Base-by-base conservation (phyloP, 2,329 filamentous ascomycete species). In the Trichoderma atrobrunneum region DNA sequence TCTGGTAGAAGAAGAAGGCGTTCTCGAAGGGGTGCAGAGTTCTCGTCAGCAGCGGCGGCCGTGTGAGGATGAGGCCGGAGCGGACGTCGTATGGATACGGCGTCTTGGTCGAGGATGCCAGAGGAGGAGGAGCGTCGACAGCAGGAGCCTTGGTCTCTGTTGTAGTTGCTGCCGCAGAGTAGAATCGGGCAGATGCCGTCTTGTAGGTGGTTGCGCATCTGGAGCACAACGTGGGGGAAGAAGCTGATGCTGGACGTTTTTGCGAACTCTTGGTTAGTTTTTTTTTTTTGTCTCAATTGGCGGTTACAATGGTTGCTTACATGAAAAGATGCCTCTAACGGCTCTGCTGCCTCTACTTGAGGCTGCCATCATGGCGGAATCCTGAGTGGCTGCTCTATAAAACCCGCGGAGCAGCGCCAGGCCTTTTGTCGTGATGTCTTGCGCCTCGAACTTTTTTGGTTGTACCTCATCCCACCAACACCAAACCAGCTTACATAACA, bases 1-100 rank as follows among this genome's bases (percentile, higher is more conserved):
- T 95, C 85, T 99, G 96, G 85, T 99, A 99, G 81, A 99, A 94
- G 86, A 92, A 97, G 84, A 92, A 98, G 75, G 95, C 88, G 79
- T 94, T 92, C 83, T 99, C 96, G 83, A 99, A 98, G 14, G 93
- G 87, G 39, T 92, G 93, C 69, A 95, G 90, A 73, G 92, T 87
- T 76, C 93, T 92, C 30, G 96, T 98, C 78, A 99, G 87, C 72
- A 97, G 86, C 7, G 96, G 96, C 62, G 96, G 90, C 32, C 96
- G 93, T 60, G 94, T 96, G 74, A 99, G 90, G 76, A 98, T 89
- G 73, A 98, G 87, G 75, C 93, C 92, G 72, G 87, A 86, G 72
- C 84, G 85, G 80, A 90, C 84, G 75, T 84, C 82, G 82, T 88
- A 88, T 67, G 79, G 75, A 26, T 78, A 71, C 21, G 76, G 74